A percentile compares a stretch with the other conserved stretches of the same genome.
phyloP scores from a whole-genome alignment of 805 yeast species.

The Schwanniomyces sp. region DNA sequence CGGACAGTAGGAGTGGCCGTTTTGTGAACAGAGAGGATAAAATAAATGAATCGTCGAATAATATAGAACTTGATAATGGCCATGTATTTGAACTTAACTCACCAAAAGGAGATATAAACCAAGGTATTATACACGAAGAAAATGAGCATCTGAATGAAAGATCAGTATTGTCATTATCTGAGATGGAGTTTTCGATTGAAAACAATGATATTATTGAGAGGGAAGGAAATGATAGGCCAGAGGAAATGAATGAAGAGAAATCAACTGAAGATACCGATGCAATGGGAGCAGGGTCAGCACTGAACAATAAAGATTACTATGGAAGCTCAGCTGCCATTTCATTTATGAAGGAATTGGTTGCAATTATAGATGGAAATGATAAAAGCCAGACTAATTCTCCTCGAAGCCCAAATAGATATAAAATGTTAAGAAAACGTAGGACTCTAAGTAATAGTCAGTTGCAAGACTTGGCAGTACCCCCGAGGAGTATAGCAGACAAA shows the following conservation, averaged over 20 bases:
- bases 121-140: neutral
- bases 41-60: neutral
- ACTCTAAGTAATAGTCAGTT: neutral
- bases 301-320: slow-evolving; percentile 7
- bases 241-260: neutral
- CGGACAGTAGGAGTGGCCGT: neutral
- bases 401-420: neutral
- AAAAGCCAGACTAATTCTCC: neutral
- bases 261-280: slow-evolving; percentile 7
- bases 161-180: neutral
- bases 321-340: slow-evolving; percentile 12
- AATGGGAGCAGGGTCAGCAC: slow-evolving; percentile 11
- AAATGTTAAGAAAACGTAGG: slow-evolving; percentile 8
- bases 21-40: neutral
- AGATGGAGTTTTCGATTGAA: neutral
- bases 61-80: neutral
- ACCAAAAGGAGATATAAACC: neutral
- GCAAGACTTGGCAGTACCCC: slow-evolving; percentile 13
- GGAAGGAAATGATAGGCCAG: neutral
- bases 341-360: slow-evolving; percentile 10
- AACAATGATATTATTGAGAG: neutral
- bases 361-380: slow-evolving; percentile 6
- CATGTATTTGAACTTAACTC: neutral
- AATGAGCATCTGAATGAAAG: neutral
- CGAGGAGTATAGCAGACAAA: slow-evolving; percentile 17